Base-by-base conservation (phyloP, 176 grass and related monocot species). In the Juncus inflexus region DNA sequence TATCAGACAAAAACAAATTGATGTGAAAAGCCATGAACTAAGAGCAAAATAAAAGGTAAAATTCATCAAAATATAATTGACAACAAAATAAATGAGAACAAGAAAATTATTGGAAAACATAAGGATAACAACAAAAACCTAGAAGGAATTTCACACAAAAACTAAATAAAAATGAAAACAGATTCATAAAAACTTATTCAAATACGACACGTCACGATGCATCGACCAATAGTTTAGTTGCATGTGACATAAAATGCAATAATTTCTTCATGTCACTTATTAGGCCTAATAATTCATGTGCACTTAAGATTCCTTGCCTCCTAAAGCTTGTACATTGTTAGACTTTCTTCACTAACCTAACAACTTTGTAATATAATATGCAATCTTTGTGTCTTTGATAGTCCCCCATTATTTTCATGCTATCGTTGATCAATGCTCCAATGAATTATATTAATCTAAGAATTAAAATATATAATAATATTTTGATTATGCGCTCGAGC, bases 221-320 rank as follows among this genome's bases (percentile, higher is more conserved):
- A 47, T 47, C 43, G 9, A 47, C 43, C 6, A 47, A 47, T 9
- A 47, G 43, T 47, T 6, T 47, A 67, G 37, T n/a, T 9, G 50
- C 66, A 56, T 42, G 51, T 57, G 66, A 69, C 35, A 52, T 36
- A 37, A 13, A 41, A 69, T 55, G 35, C 65, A 69, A 55, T 69
- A 53, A 69, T 69, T 69, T 69, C 42, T 56, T 14, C 3, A 52
- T 52, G 37, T 6, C 51, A 38, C 61, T 64, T 8, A 60, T 70
- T 69, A 74, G 66, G 73, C 66, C 76, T 74, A 89, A 62, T 55
- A 61, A 35, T 74, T 81, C 69, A 78, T 71, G 68, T 43, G 64
- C 74, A 66, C 65, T 40, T 69, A 52, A 77, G 74, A 85, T 89
- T 85, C 78, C 47, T 77, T 89, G 78, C 77, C 67, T 76, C 81